Evolutionary conservation across 169 alveolate species (phyloP), one percentile per base, ranked within the genome.

Genomic region (Plasmodium malariae): DNA sequence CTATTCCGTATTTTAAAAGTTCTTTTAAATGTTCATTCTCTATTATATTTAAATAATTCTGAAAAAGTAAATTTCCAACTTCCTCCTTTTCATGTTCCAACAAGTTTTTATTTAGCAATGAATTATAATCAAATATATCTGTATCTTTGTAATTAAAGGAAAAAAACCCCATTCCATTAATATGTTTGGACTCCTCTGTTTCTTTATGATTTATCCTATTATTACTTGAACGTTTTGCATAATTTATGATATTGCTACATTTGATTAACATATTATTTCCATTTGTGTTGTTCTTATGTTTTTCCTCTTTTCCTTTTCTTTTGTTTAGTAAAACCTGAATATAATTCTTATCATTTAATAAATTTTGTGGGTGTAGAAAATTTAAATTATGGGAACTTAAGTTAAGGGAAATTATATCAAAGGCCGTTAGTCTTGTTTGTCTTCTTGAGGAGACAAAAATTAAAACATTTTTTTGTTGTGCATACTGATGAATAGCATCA

Each of bases 361-460:
- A 78, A 78, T 78, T 78, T 62, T 62, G 78, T 9, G 36, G 36
- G 43, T 78, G 89, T 14, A 78, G 48, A 78, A 78, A 78, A 69
- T 63, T 78, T 12, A 78, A 57, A 11, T 78, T 78, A 55, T 78
- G 78, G 11, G 62, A 30, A 63, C 89, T 78, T 26, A 78, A 30
- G 43, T 78, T 78, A 3, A 78, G 76, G 3, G 89, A 78, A 45
- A 78, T 88, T n/a, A 95, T 80, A 24, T 95, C 94, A 37, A 97
- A 92, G 19, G 99, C 99, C 0, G 99, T 99, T 70, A 98, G 95
- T 65, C 99, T 96, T 9, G 99, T 98, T 92, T 99, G 99, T 71
- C 99, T 94, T 92, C 99, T 95, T 5, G 97, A 95, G 0, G 99
- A 97, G 21, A 98, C 99, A 89, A 99, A 99, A 43, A 99, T 96